These are phyloP conservation scores for Meyerozyma sp. DNA, from an alignment of 1,139 yeast species.

Conservation along the genomic window DNA sequence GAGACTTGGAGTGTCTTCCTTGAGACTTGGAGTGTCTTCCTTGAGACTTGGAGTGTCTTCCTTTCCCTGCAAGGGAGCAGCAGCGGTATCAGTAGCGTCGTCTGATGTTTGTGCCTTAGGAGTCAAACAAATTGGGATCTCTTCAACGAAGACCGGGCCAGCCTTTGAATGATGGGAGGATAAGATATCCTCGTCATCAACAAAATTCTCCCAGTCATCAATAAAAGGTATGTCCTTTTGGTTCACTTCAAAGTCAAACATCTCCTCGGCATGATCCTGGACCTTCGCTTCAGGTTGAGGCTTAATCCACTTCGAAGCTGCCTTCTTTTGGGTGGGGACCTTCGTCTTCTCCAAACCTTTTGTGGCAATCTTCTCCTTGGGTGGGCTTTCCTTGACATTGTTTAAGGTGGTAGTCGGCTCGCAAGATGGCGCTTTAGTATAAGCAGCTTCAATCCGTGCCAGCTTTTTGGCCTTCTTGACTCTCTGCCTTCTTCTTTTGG, in stretches of 20 bases:
- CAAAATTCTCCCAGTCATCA: not conserved
- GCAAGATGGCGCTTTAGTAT: not conserved
- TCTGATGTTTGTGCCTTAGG: too few relatives aligned
- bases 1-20: too few relatives aligned
- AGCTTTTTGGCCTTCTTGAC: not conserved
- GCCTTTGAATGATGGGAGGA: too few relatives aligned
- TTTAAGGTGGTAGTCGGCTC: not conserved
- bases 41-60: too few relatives aligned
- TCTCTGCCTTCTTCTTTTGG: not conserved
- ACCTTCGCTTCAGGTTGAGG: not conserved
- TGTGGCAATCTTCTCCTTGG: too few relatives aligned
- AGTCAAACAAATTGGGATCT: too few relatives aligned
- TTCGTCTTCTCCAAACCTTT: not conserved
- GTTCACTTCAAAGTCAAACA: not conserved
- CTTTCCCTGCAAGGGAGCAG: too few relatives aligned
- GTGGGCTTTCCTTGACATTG: too few relatives aligned
- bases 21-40: too few relatives aligned
- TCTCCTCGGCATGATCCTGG: not conserved
- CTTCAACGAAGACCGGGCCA: too few relatives aligned
- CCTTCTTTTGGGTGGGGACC: not conserved
- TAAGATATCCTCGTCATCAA: not conserved
- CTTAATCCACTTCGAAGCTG: not conserved
- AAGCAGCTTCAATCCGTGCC: not conserved
- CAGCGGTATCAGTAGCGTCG: too few relatives aligned
- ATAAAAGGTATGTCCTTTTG: not conserved